A percentile compares a stretch with the other conserved stretches of the same genome.
These are phyloP conservation scores for Rubus idaeus DNA, from an alignment of 306 rosid genomes.

Conservation along the genomic window DNA sequence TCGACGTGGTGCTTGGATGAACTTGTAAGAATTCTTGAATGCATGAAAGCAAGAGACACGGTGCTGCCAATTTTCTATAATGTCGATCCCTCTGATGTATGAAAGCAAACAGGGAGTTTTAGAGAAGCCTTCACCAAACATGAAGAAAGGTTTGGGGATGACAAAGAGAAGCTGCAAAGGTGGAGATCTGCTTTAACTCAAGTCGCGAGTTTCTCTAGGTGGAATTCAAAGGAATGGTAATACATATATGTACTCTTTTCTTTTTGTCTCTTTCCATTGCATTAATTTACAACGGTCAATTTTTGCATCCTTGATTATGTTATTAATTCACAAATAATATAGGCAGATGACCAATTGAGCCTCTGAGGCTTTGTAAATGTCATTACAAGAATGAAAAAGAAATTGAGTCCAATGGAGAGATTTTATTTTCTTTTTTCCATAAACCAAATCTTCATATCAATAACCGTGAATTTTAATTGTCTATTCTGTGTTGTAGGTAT, in stretches of 20 bases:
- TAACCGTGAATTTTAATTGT: background rate
- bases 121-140: too few relatives aligned
- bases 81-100: background rate
- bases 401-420: background rate
- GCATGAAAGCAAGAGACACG: background rate
- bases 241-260: background rate
- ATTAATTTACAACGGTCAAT: background rate
- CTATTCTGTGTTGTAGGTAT: background rate
- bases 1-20: slow-evolving; percentile 27
- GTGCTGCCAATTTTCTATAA: slow-evolving; percentile 15
- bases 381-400: background rate
- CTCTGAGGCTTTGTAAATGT: background rate
- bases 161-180: background rate
- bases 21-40: slow-evolving; percentile 4
- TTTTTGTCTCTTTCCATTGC: background rate
- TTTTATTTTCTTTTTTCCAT: background rate
- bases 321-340: background rate
- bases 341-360: background rate
- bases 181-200: background rate
- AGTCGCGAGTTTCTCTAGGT: background rate
- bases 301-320: background rate
- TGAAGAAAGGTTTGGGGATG: background rate
- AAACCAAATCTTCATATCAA: background rate
- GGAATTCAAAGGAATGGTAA: background rate
- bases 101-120: background rate